A percentile compares a stretch with the other conserved stretches of the same genome.
Evolutionary conservation across 1,139 yeast species (phyloP).

Genomic region (Saccharomyces pastorianus): DNA sequence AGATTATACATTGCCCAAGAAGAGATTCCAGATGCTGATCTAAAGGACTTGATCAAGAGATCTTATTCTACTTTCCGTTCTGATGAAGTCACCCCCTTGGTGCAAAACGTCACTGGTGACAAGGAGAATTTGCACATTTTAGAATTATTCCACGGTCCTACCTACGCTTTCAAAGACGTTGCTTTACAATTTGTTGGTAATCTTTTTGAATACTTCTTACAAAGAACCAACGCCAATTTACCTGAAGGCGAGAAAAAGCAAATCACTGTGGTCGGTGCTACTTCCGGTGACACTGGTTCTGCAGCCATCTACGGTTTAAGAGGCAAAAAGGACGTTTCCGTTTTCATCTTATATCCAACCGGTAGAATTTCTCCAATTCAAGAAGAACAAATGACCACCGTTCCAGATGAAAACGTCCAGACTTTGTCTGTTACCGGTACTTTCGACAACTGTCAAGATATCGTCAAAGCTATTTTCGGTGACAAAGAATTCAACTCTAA

Average conservation of each 20-base stretch:
- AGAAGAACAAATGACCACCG: constrained; percentile 98
- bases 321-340: constrained; percentile 93
- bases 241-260: constrained; percentile 58
- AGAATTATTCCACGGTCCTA: constrained; percentile 97
- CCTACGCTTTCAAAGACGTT: constrained; percentile 97
- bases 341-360: constrained; percentile 90
- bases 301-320: constrained; percentile 97
- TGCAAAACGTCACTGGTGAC: constrained; percentile 46
- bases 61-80: constrained; percentile 88
- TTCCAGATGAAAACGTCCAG: constrained; percentile 87
- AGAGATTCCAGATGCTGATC: constrained; percentile 68
- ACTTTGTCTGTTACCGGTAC: constrained; percentile 92
- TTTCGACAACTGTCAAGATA: constrained; percentile 96
- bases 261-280: constrained; percentile 96
- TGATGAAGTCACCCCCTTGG: constrained; percentile 78
- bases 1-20: constrained; percentile 59
- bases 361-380: constrained; percentile 97
- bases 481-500: constrained; percentile 79
- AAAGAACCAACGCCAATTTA: constrained; percentile 63
- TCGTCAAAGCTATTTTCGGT: constrained; percentile 87
- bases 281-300: constrained; percentile 97
- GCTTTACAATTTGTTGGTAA: constrained; percentile 97
- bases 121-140: constrained; percentile 60
- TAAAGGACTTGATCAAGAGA: constrained; percentile 50
- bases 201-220: constrained; percentile 82